Conservation (phyloP, 2,329 filamentous ascomycete species). For the Fulvia fulva region DNA sequence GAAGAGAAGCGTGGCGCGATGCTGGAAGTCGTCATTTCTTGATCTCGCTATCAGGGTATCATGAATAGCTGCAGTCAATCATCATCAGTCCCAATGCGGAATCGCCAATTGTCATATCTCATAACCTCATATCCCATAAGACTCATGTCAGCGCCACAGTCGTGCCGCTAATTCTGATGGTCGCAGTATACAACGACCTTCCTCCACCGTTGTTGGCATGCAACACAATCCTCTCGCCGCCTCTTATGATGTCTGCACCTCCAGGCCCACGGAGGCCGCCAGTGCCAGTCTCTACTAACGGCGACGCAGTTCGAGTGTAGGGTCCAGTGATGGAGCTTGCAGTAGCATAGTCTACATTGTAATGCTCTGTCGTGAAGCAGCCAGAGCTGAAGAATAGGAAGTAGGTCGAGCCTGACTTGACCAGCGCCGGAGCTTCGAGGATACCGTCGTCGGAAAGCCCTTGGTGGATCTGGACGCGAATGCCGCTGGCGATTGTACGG, state of each 20-base stretch:
- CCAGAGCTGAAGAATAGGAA: conserved; percentile 38
- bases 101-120: neutral
- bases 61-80: neutral
- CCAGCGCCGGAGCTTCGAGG: conserved; percentile 32
- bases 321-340: conserved; percentile 30
- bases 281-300: conserved; percentile 29
- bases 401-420: conserved; percentile 28
- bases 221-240: conserved; percentile 31
- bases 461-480: conserved; percentile 37
- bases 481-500: conserved; percentile 32
- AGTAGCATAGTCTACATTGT: conserved; percentile 35
- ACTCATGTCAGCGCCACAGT: conserved; percentile 6
- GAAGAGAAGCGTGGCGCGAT: conserved; percentile 14
- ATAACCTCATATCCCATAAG: neutral
- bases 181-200: conserved; percentile 24
- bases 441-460: conserved; percentile 31
- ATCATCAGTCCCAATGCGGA: no score
- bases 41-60: neutral
- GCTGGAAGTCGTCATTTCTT: conserved; percentile 2
- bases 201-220: conserved; percentile 28
- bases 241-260: conserved; percentile 29
- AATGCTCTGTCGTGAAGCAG: conserved; percentile 29
- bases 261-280: conserved; percentile 31
- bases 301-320: conserved; percentile 26
- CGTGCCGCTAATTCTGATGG: conserved; percentile 17